Evolutionary conservation across 2,329 filamentous ascomycete genomes (phyloP).

Genomic region (Hymenoscyphus albidus): DNA sequence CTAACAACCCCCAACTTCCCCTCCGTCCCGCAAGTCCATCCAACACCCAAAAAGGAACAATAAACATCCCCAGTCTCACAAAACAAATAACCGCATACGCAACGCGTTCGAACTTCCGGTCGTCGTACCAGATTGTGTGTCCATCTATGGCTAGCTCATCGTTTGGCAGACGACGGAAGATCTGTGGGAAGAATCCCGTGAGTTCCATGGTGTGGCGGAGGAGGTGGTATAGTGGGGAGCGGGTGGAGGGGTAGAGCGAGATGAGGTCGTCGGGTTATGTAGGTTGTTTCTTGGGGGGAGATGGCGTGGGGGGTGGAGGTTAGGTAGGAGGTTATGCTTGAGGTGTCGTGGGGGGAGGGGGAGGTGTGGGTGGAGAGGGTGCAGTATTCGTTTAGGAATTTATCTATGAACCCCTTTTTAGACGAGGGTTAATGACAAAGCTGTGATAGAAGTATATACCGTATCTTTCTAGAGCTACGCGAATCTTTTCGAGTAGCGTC

Average conservation of each 20-base stretch:
- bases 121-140: neutral
- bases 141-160: neutral
- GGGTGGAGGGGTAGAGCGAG: neutral
- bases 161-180: neutral
- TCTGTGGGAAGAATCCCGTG: neutral
- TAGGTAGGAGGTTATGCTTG: neutral
- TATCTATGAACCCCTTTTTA: neutral
- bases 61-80: neutral
- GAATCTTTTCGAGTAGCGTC: neutral
- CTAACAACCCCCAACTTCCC: neutral
- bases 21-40: neutral
- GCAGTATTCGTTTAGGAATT: neutral
- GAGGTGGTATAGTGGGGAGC: neutral
- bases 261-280: neutral
- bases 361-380: neutral
- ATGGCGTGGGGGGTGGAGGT: neutral
- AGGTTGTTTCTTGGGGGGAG: neutral
- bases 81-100: neutral
- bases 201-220: neutral
- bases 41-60: neutral
- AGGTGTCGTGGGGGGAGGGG: neutral
- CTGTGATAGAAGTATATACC: neutral
- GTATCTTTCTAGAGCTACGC: neutral
- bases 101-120: neutral
- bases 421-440: neutral